A percentile compares a stretch with the other conserved stretches of the same genome.
These are phyloP conservation scores for Candida freyschussii DNA, from an alignment of 1,139 yeast species.

Conservation along the genomic window DNA sequence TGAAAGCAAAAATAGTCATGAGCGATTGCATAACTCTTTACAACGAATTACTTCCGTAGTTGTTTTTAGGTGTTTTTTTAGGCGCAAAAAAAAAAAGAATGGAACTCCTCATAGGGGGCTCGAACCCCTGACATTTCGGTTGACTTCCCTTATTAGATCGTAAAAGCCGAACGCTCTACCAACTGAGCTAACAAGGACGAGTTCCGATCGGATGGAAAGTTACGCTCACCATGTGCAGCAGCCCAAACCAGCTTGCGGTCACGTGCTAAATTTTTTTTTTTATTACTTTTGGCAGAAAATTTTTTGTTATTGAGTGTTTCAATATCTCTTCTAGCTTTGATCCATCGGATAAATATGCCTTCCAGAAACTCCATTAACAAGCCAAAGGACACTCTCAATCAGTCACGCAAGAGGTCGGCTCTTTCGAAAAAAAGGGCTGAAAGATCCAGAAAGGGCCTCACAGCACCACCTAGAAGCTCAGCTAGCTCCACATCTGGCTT, in stretches of 20 bases:
- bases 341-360: too few relatives aligned
- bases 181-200: constrained; percentile 23
- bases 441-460: constrained; percentile 40
- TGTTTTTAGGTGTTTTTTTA: too few relatives aligned
- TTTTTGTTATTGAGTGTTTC: constrained; percentile 77
- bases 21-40: too few relatives aligned
- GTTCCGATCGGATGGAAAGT: constrained; percentile 11
- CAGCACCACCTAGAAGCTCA: constrained; percentile 36
- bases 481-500: constrained; percentile 42
- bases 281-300: too few relatives aligned
- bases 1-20: too few relatives aligned
- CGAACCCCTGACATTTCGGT: constrained; percentile 24
- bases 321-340: constrained; percentile 70
- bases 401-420: constrained; percentile 49
- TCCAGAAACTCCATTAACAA: constrained; percentile 75
- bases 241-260: too few relatives aligned
- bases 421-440: constrained; percentile 55
- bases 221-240: too few relatives aligned
- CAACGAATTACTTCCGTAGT: too few relatives aligned
- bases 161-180: constrained; percentile 23
- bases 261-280: too few relatives aligned
- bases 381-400: constrained; percentile 60
- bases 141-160: constrained; percentile 13
- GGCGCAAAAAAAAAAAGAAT: constrained; percentile 8
- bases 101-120: constrained; percentile 24